These are phyloP conservation scores for Postia placenta DNA, from an alignment of 768 basidiomycete species.

Conservation along the genomic window DNA sequence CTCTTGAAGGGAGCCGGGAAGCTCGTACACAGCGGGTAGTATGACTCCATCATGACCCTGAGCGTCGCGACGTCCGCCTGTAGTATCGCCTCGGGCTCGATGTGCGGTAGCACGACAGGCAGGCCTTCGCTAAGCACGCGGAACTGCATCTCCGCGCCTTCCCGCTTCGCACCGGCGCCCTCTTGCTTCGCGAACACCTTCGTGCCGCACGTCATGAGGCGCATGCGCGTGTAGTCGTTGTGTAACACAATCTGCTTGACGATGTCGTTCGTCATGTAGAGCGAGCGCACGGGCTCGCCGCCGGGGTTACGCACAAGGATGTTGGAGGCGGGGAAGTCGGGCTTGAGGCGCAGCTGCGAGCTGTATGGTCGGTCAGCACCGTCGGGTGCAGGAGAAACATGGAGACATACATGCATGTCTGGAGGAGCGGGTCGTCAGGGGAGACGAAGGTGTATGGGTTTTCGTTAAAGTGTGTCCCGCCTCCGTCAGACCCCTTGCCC, in stretches of 20 bases:
- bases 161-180: slow-evolving; percentile 40
- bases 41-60: slow-evolving; percentile 61
- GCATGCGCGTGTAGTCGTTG: slow-evolving; percentile 81
- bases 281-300: slow-evolving; percentile 64
- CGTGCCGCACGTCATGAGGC: slow-evolving; percentile 89
- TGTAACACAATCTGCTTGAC: slow-evolving; percentile 73
- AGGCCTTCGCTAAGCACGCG: slow-evolving; percentile 83
- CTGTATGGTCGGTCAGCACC: slow-evolving; percentile 32
- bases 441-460: slow-evolving; percentile 85
- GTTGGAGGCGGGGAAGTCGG: slow-evolving; percentile 68
- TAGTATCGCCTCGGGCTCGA: slow-evolving; percentile 60
- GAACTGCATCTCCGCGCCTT: slow-evolving; percentile 54
- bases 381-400: not conserved
- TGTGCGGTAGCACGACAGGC: slow-evolving; percentile 75
- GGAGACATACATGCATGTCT: slow-evolving; percentile 66
- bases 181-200: slow-evolving; percentile 93
- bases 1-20: slow-evolving; percentile 58
- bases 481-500: slow-evolving; percentile 16
- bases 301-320: slow-evolving; percentile 84
- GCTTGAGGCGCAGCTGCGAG: slow-evolving; percentile 60
- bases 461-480: slow-evolving; percentile 53
- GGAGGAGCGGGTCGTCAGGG: slow-evolving; percentile 62
- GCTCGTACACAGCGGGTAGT: slow-evolving; percentile 70
- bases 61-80: slow-evolving; percentile 50
- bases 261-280: slow-evolving; percentile 84